phyloP scores from a whole-genome alignment of 176 grass and related monocot species.

The Thinopyrum elongatum region DNA sequence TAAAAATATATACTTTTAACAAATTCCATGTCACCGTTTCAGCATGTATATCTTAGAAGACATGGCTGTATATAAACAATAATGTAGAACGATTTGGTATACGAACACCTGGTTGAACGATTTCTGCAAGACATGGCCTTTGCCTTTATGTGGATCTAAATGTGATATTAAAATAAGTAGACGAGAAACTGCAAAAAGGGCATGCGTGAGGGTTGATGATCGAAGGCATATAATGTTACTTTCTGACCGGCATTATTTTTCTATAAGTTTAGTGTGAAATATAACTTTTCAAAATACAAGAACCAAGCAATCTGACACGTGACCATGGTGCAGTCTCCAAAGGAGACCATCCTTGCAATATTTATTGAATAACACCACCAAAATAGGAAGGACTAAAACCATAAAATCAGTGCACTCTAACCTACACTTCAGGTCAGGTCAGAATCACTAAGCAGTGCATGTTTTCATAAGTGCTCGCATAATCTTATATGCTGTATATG shows the following conservation, averaged over 20 bases:
- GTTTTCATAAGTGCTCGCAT: too few relatives aligned
- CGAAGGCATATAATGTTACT: neutral
- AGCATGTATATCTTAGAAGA: constrained; percentile 19
- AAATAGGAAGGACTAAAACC: constrained; percentile 3
- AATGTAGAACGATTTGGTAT: neutral
- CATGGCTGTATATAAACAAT: neutral
- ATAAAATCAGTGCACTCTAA: neutral
- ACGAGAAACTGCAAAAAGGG: neutral
- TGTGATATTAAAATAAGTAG: neutral
- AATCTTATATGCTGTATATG: neutral
- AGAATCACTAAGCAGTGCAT: too few relatives aligned
- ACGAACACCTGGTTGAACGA: too few relatives aligned
- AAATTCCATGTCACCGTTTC: constrained; percentile 14
- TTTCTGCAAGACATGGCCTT: too few relatives aligned
- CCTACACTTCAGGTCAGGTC: neutral
- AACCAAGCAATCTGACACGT: neutral
- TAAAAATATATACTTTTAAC: too few relatives aligned
- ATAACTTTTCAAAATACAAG: constrained; percentile 5
- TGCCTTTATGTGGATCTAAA: too few relatives aligned
- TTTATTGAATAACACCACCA: neutral
- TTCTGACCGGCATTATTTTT: too few relatives aligned
- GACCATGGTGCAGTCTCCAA: neutral
- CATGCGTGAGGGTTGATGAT: neutral
- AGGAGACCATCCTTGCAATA: neutral
- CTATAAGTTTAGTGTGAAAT: neutral